These are phyloP conservation scores for Vickermania spadyakhi DNA, from an alignment of 208 protist genomes.

Conservation along the genomic window DNA sequence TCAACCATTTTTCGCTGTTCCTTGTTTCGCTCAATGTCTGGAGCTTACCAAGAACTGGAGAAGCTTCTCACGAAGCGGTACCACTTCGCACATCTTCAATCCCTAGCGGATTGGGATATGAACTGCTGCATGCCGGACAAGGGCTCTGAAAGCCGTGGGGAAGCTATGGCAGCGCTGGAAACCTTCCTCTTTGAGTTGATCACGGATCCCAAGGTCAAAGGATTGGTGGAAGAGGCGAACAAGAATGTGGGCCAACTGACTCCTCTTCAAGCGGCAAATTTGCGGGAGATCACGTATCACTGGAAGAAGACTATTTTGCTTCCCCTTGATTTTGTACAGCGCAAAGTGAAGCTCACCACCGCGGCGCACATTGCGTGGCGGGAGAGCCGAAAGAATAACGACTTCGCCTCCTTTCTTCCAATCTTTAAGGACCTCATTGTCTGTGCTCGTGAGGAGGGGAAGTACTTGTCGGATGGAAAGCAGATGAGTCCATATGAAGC, in stretches of 20 bases:
- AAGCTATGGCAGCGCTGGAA: slow-evolving; percentile 42
- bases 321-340: slow-evolving; percentile 42
- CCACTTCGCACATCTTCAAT: slow-evolving; percentile 35
- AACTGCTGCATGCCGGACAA: slow-evolving; percentile 72
- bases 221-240: slow-evolving; percentile 32
- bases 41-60: slow-evolving; percentile 64
- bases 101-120: slow-evolving; percentile 59
- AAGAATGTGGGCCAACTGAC: slow-evolving; percentile 20
- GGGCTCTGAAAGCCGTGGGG: slow-evolving; percentile 38
- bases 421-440: slow-evolving; percentile 69
- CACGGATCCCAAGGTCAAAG: slow-evolving; percentile 29
- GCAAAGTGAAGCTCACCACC: slow-evolving; percentile 41
- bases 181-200: slow-evolving; percentile 33
- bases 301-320: slow-evolving; percentile 32
- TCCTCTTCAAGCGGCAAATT: slow-evolving; percentile 38
- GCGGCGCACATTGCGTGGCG: slow-evolving; percentile 47
- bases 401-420: slow-evolving; percentile 58
- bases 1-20: not conserved
- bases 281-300: slow-evolving; percentile 51
- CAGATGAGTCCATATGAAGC: slow-evolving; percentile 61
- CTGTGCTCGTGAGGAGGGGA: slow-evolving; percentile 50
- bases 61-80: slow-evolving; percentile 43
- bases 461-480: slow-evolving; percentile 30
- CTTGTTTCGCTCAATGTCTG: slow-evolving; percentile 21
- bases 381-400: slow-evolving; percentile 50